These are phyloP conservation scores for Glycine soja DNA, from an alignment of 306 rosid genomes.

Conservation along the genomic window DNA sequence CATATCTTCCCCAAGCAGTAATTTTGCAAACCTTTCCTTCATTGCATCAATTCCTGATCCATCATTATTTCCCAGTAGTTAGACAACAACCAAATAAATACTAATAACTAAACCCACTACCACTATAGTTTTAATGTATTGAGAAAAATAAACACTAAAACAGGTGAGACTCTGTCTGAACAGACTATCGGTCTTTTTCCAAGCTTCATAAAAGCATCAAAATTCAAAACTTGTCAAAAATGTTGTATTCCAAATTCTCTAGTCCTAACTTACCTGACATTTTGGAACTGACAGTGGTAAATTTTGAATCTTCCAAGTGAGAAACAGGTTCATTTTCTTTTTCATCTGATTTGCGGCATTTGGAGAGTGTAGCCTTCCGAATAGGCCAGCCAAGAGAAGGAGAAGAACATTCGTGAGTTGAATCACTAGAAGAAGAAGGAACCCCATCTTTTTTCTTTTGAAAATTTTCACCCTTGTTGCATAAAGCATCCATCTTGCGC, in stretches of 20 bases:
- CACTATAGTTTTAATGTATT: background rate
- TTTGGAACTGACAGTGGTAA: constrained; percentile 57
- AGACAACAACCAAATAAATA: constrained; percentile 27
- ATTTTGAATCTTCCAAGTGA: constrained; percentile 52
- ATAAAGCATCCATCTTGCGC: constrained; percentile 66
- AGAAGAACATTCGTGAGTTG: constrained; percentile 56
- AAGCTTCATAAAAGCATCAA: background rate
- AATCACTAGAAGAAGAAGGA: constrained; percentile 52
- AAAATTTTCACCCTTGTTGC: constrained; percentile 54
- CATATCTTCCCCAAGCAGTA: constrained; percentile 96
- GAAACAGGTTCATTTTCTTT: constrained; percentile 50
- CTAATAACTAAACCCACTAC: constrained; percentile 29
- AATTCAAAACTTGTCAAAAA: background rate
- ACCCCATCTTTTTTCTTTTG: constrained; percentile 57
- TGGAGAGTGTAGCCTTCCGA: constrained; percentile 64
- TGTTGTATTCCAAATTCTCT: background rate
- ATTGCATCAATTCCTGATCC: constrained; percentile 70
- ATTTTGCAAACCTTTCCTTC: constrained; percentile 90
- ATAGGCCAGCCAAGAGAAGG: constrained; percentile 82
- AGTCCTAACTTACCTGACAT: constrained; percentile 59
- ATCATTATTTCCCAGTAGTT: constrained; percentile 18
- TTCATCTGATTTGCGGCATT: constrained; percentile 60
- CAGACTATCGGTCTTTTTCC: background rate
- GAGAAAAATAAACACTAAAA: too few relatives aligned
- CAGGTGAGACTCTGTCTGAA: too few relatives aligned